Base-by-base conservation (phyloP, 2,329 filamentous ascomycete species). In the Diaporthe sp. region DNA sequence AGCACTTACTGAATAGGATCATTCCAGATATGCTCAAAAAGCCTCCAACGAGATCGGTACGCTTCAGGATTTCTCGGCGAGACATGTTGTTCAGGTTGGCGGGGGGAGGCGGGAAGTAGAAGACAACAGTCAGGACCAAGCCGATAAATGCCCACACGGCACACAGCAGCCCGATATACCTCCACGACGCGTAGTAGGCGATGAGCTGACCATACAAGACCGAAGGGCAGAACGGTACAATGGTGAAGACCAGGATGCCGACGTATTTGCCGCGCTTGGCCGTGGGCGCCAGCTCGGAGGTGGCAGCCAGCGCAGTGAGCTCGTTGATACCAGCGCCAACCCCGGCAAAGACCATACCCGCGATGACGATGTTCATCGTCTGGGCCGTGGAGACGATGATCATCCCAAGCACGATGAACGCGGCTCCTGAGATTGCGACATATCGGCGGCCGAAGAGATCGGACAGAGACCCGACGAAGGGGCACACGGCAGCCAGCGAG, bases 311-410 rank as follows among this genome's bases (percentile, higher is more conserved):
- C 6, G 92, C 92, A 8, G 91, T 94, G 46, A 94, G 84, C 81
- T 94, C 92, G 78, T 92, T 92, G 76, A 94, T 88, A 19, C 92
- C 92, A 15, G 92, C 92, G 46, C 92, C 92, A 8, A 90, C 85
- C 2, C 92, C 92, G 13, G 92, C 88, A 77, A 94, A 86, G 2
- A 81, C 81, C 85, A 87, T 87, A 22, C 86, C 83, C 89, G 89
- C 88, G 78, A 93, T 93, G 77, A 92, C 92, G 39, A 85, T 82
- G 77, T 91, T 90, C 89, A 93, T 93, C 15, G 79, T 84, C 34
- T 89, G 81, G 2, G 91, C 88, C 1, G 89, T 90, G 7, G 89
- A 88, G 74, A 87, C 88, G 49, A 93, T 85, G 70, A 93, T 88
- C 84, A 91, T 90, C 31, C 91, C 92, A 46, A 92, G 77, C 42